A percentile compares a stretch with the other conserved stretches of the same genome.
These are phyloP conservation scores for Ceratobasidium sp. DNA, from an alignment of 1,284 basidiomycete species.

Conservation along the genomic window DNA sequence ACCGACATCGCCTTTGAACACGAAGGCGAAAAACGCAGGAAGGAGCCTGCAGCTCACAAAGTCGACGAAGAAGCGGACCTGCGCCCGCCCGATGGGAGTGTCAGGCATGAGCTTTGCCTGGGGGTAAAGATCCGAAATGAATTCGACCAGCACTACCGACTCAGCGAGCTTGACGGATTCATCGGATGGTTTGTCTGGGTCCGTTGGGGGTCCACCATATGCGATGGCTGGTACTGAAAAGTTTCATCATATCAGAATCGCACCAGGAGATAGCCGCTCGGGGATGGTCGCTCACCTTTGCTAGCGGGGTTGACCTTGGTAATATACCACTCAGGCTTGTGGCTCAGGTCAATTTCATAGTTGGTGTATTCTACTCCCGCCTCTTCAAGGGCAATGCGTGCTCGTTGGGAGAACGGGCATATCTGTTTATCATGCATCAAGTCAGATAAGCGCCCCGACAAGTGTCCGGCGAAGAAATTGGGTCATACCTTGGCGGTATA, in stretches of 20 bases:
- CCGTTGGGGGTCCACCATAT: constrained; percentile 69
- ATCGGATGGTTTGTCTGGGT: constrained; percentile 67
- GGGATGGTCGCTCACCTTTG: constrained; percentile 57
- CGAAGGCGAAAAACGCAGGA: constrained; percentile 59
- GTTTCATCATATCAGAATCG: too few species aligned
- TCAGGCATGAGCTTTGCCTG: constrained; percentile 64
- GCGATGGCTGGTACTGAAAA: constrained; percentile 68
- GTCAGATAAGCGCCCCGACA: background rate
- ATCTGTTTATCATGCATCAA: too few species aligned
- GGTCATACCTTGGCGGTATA: constrained; percentile 37
- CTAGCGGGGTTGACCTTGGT: constrained; percentile 72
- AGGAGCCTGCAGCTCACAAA: constrained; percentile 62
- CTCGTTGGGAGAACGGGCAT: constrained; percentile 68
- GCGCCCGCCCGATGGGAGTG: constrained; percentile 68
- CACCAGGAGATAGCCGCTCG: too few species aligned
- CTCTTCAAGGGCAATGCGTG: constrained; percentile 71
- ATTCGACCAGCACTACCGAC: constrained; percentile 72
- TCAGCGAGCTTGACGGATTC: constrained; percentile 72
- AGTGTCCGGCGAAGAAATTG: background rate
- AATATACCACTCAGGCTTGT: constrained; percentile 76
- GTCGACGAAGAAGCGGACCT: constrained; percentile 72
- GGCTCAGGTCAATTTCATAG: constrained; percentile 68
- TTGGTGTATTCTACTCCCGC: constrained; percentile 64
- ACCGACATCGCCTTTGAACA: constrained; percentile 60
- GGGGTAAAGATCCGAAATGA: constrained; percentile 70